Conservation (phyloP, 805 yeast genomes). For the Candida broadrunensis region DNA sequence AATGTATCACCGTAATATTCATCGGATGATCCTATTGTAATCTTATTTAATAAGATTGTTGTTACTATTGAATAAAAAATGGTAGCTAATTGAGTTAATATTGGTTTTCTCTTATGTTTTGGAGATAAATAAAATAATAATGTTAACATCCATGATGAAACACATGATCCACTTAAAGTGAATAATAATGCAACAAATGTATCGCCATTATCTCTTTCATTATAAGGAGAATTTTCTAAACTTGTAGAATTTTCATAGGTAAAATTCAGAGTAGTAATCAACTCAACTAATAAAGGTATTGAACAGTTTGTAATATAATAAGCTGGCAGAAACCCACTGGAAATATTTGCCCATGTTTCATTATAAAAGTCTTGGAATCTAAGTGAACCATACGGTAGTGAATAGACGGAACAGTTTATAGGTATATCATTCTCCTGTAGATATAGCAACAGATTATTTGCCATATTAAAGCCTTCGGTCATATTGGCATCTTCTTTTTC, state of each 20-base stretch:
- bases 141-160: constrained; percentile 70
- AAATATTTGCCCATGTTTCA: constrained; percentile 11
- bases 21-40: constrained; percentile 42
- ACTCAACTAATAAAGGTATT: constrained; percentile 19
- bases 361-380: constrained; percentile 14
- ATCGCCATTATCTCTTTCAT: constrained; percentile 35
- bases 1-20: constrained; percentile 57
- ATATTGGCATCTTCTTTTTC: not conserved
- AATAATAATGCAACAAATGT: constrained; percentile 46
- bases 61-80: constrained; percentile 51
- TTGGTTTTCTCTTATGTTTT: constrained; percentile 51
- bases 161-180: constrained; percentile 53
- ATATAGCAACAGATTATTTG: constrained; percentile 15
- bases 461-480: constrained; percentile 8
- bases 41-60: constrained; percentile 47
- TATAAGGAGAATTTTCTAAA: constrained; percentile 17
- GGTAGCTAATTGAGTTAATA: constrained; percentile 56
- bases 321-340: constrained; percentile 30
- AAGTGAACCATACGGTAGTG: constrained; percentile 31
- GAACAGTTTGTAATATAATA: constrained; percentile 49
- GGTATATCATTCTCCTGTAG: constrained; percentile 15
- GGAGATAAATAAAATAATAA: constrained; percentile 53
- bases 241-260: not conserved
- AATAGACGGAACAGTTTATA: constrained; percentile 37
- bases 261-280: constrained; percentile 2